Conservation (phyloP, 2,329 filamentous ascomycete species). For the Raffaelea deltoideospora region DNA sequence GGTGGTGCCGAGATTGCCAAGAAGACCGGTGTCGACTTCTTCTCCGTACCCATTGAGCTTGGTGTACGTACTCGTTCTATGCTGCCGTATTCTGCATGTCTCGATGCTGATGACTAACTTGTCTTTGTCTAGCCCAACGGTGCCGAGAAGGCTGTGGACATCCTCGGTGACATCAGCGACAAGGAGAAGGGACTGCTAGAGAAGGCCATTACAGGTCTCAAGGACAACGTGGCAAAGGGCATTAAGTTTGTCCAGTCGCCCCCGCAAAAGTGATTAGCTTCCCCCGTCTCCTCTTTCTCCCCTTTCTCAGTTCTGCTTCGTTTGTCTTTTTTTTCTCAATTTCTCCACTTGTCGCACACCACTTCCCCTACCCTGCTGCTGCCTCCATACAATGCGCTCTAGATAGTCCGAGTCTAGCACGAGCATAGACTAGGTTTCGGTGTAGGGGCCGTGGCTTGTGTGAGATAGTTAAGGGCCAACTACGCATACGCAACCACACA, state of each 20-base stretch:
- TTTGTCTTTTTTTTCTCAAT: slow-evolving; percentile 4
- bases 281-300: slow-evolving; percentile 5
- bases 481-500: too few species aligned
- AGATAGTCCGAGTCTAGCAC: too few species aligned
- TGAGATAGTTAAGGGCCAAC: too few species aligned
- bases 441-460: too few species aligned
- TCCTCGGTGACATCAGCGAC: slow-evolving; percentile 61
- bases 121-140: slow-evolving; percentile 52
- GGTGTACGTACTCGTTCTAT: slow-evolving; percentile 52
- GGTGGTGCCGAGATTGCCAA: slow-evolving; percentile 79
- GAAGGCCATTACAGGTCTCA: slow-evolving; percentile 60
- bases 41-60: slow-evolving; percentile 90
- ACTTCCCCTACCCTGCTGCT: neutral
- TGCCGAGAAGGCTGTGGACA: slow-evolving; percentile 72
- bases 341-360: neutral
- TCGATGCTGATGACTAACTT: slow-evolving; percentile 15
- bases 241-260: slow-evolving; percentile 77
- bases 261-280: slow-evolving; percentile 64
- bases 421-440: too few species aligned
- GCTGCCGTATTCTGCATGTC: neutral
- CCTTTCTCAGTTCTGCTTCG: slow-evolving; percentile 7
- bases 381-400: too few species aligned
- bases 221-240: slow-evolving; percentile 91
- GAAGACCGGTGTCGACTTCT: slow-evolving; percentile 77
- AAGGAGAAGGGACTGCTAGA: slow-evolving; percentile 81